These are phyloP conservation scores for Pyrenophora tritici-repentis DNA, from an alignment of 2,329 filamentous ascomycete genomes.

Conservation along the genomic window DNA sequence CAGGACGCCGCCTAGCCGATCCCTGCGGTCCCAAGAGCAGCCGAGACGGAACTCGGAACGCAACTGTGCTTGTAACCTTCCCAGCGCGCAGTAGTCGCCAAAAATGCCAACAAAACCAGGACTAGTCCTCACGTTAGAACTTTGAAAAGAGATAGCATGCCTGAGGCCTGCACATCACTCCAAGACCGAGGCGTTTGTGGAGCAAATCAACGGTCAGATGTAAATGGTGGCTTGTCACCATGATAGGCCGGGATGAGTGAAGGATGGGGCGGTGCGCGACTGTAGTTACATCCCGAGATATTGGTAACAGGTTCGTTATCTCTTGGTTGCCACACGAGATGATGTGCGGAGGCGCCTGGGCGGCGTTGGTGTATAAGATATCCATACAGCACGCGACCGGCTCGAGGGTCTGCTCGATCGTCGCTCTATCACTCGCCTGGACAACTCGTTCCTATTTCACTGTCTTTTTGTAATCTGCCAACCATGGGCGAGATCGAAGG, in stretches of 20 bases:
- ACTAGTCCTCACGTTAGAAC: background rate
- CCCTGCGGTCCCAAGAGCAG: background rate
- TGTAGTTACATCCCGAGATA: background rate
- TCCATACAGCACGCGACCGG: conserved; percentile 2
- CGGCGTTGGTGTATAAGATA: conserved; percentile 25
- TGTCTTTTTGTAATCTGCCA: background rate
- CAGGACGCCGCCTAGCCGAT: conserved; percentile 15
- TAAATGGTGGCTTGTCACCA: background rate
- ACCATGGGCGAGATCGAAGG: conserved; percentile 25
- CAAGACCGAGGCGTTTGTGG: background rate
- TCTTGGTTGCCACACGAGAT: conserved; percentile 22
- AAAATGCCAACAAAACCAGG: conserved; percentile 28
- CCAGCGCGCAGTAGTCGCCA: conserved; percentile 22
- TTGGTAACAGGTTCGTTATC: conserved; percentile 23
- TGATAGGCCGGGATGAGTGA: conserved; percentile 1
- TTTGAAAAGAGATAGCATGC: background rate
- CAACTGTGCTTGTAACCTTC: conserved; percentile 26
- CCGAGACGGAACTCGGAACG: conserved; percentile 31
- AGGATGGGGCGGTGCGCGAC: background rate
- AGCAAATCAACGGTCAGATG: conserved; percentile 2
- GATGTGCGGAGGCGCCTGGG: conserved; percentile 11
- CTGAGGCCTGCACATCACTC: background rate
- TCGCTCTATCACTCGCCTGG: background rate
- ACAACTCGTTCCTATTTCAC: background rate
- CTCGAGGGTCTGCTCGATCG: background rate